Base-by-base conservation (phyloP, 768 basidiomycete species). In the Mycena venus region DNA sequence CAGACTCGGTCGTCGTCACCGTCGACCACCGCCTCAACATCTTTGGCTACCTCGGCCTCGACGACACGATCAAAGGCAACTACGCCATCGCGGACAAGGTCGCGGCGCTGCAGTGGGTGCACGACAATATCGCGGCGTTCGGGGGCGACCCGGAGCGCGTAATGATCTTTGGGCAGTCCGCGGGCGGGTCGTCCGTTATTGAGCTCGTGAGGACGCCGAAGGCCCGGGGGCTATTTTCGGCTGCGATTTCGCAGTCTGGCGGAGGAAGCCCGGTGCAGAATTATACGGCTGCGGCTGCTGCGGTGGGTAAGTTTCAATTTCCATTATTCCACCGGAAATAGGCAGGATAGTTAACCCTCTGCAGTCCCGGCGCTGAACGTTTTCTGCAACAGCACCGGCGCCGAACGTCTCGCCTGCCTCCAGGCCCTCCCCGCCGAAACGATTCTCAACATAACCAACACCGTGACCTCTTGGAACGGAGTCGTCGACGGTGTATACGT, bases 161-260 rank as follows among this genome's bases (percentile, higher is more conserved):
- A 63, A 87, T 85, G 11, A 84, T 89, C 51, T 82, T 84, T 38
- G 88, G 88, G 0, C 86, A 89, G 76, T 86, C 85, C n/a, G 87
- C 87, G 23, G 88, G 88, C 36, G 88, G 85, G 29, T 83, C 79
- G 25, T 81, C 84, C 0, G 83, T 86, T 0, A 76, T 82, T 5
- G 79, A 80, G 29, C 74, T 83, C 3, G 63, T 84, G 10, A 79
- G 67, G 21, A 80, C 82, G 7, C 77, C 80, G 12, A 75, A 78
- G 34, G 81, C 82, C 3, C 78, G 75, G 25, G 82, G 82, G 9
- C 76, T 80, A 25, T 85, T 84, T 66, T 73, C 78, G 6, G 80
- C 78, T 8, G 82, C 85, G 21, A 82, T 85, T 0, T 73, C 72
- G 3, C 64, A 67, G 17, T 73, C 72, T 27, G 72, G 72, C 1